Percentiles rank a stretch among this genome's conserved stretches.
Conservation (phyloP, 2,329 filamentous ascomycete genomes). For the Arthroderma sp. region DNA sequence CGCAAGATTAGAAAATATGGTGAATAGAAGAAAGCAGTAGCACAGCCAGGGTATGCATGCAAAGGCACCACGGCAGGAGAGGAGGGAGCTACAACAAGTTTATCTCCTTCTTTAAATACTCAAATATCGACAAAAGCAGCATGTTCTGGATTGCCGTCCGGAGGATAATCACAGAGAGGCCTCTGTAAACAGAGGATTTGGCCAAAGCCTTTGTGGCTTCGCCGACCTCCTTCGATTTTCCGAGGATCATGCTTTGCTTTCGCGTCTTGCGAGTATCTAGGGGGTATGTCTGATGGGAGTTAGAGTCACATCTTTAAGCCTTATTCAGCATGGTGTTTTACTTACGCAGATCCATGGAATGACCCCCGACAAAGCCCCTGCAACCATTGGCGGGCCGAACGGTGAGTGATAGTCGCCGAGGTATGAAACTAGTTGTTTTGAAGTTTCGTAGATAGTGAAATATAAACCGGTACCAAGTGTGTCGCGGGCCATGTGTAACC, state of each 20-base stretch:
- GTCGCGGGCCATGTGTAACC: constrained; percentile 32
- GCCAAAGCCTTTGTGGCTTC: constrained; percentile 28
- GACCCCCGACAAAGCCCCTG: constrained; percentile 35
- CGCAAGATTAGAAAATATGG: too few relatives aligned
- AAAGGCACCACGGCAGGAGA: too few relatives aligned
- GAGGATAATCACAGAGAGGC: constrained; percentile 34
- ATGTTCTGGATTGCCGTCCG: constrained; percentile 37
- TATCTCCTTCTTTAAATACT: constrained; percentile 32
- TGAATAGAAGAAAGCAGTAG: too few relatives aligned
- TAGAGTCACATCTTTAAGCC: not conserved
- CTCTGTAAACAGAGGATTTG: constrained; percentile 35
- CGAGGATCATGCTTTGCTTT: constrained; percentile 34
- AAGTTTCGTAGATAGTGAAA: constrained; percentile 35
- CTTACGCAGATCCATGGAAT: constrained; percentile 35
- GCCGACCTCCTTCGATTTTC: constrained; percentile 28
- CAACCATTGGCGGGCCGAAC: constrained; percentile 32
- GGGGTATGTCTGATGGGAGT: constrained; percentile 30
- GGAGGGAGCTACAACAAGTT: constrained; percentile 12
- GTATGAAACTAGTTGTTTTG: constrained; percentile 34
- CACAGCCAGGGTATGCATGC: too few relatives aligned
- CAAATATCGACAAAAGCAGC: constrained; percentile 35
- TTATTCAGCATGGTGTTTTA: constrained; percentile 2
- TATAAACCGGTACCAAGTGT: constrained; percentile 34
- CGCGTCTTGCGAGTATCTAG: constrained; percentile 38
- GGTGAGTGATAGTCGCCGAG: constrained; percentile 31